Evolutionary conservation across 768 basidiomycete species (phyloP).

Genomic region (Floccularia luteovirens): DNA sequence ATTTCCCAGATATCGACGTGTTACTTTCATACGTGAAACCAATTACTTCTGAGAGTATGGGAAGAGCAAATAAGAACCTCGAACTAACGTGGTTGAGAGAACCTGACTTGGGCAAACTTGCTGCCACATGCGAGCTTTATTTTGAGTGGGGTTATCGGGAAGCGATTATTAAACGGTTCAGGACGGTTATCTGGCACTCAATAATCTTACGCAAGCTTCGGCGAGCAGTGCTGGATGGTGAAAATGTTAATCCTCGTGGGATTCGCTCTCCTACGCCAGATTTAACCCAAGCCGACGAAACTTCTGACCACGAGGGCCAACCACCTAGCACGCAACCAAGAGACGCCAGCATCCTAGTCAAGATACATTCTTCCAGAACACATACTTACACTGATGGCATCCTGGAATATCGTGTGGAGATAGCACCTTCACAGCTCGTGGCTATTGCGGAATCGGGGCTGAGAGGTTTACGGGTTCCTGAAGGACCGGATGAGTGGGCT

Average conservation of each 20-base stretch:
- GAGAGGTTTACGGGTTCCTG: slow-evolving; percentile 45
- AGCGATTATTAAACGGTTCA: slow-evolving; percentile 75
- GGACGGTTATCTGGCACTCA: slow-evolving; percentile 76
- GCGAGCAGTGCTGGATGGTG: slow-evolving; percentile 47
- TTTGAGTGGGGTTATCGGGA: slow-evolving; percentile 92
- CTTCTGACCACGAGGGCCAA: slow-evolving; percentile 25
- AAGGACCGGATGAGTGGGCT: slow-evolving; percentile 41
- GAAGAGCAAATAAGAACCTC: slow-evolving; percentile 26
- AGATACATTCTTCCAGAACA: slow-evolving; percentile 56
- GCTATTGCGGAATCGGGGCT: slow-evolving; percentile 59
- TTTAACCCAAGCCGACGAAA: slow-evolving; percentile 22
- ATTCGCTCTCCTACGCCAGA: slow-evolving; percentile 12
- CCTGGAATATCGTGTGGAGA: slow-evolving; percentile 75
- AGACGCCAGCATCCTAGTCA: slow-evolving; percentile 45
- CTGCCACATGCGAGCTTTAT: slow-evolving; percentile 74
- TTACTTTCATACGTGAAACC: slow-evolving; percentile 76
- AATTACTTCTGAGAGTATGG: slow-evolving; percentile 59
- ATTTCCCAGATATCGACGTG: slow-evolving; percentile 69
- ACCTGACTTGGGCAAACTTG: slow-evolving; percentile 64
- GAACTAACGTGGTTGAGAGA: slow-evolving; percentile 44
- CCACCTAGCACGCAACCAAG: too few relatives aligned
- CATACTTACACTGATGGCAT: slow-evolving; percentile 67
- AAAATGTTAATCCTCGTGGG: slow-evolving; percentile 35
- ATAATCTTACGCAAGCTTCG: slow-evolving; percentile 65
- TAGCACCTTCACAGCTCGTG: slow-evolving; percentile 63